Base-by-base conservation (phyloP, 345 rosid genomes). In the Hibiscus tridactylites region DNA sequence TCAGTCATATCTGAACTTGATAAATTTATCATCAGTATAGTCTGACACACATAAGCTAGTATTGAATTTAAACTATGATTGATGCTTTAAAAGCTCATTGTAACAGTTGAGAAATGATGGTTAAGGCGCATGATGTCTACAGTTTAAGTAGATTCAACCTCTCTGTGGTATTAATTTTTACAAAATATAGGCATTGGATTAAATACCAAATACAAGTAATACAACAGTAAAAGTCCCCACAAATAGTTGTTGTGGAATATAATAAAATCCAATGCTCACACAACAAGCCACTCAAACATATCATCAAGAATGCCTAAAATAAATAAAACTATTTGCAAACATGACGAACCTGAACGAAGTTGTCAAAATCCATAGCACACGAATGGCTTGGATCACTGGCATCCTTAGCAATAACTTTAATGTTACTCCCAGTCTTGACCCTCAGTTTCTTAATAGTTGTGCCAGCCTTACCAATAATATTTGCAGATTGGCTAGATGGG, bases 301-400 rank as follows among this genome's bases (percentile, higher is more conserved):
- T 49, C 42, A 67, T 67, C 8, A 28, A 29, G 15, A 13, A 3
- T 50, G 59, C 24, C 37, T 12, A 24, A 60, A 4, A 11, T 15
- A 2, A 39, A n/a, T 10, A 16, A 9, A 8, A 8, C 16, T 3
- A 66, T 21, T 63, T 53, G 5, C 33, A 46, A 71, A 33, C 44
- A 71, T 70, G 61, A 76, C 94, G 80, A 79, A 92, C 99, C 90
- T 68, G 57, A 73, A 92, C 70, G 78, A 95, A 85, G 78, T 92
- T 92, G 80, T 92, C 99, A 63, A 89, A 95, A 62, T 89, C 91
- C 97, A 95, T 82, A 8, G 98, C 99, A 81, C 98, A 95, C 3
- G 92, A 82, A 21, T 95, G 99, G 21, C 86, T 82, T 24, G 96
- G 93, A 70, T 92, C 97, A 7, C 91, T 66, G 9, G 84, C 82